A percentile compares a stretch with the other conserved stretches of the same genome.
Conservation (phyloP, 2,329 filamentous ascomycete genomes). For the Dothiorella sarmentorum region DNA sequence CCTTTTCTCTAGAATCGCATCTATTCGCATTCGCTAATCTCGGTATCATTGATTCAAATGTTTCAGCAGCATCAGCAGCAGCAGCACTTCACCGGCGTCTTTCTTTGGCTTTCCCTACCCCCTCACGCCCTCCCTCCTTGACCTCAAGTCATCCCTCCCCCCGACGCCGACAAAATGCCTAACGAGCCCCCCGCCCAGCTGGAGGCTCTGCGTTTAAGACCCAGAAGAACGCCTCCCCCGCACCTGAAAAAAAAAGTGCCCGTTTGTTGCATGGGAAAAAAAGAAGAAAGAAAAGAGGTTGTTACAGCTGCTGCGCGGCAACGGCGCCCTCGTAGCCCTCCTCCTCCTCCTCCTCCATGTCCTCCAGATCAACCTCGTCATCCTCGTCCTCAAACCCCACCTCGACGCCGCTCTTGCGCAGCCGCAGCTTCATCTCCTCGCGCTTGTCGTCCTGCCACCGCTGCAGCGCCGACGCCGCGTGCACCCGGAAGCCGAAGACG, state of each 20-base stretch:
- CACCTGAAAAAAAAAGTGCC: slow-evolving; percentile 1
- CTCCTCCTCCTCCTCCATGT: slow-evolving; percentile 46
- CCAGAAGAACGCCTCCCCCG: slow-evolving; percentile 12
- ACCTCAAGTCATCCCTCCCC: neutral
- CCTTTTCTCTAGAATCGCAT: slow-evolving; percentile 9
- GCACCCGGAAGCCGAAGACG: slow-evolving; percentile 93
- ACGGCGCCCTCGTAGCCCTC: slow-evolving; percentile 22
- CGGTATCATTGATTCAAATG: slow-evolving; percentile 14
- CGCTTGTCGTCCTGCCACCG: slow-evolving; percentile 85
- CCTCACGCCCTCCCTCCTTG: neutral
- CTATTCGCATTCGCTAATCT: slow-evolving; percentile 15
- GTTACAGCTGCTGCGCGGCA: slow-evolving; percentile 5
- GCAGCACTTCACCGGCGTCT: slow-evolving; percentile 14
- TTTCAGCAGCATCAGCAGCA: no score
- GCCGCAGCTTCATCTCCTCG: slow-evolving; percentile 75
- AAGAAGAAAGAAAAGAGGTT: neutral
- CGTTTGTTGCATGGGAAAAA: no score
- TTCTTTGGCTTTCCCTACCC: neutral
- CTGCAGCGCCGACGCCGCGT: slow-evolving; percentile 80
- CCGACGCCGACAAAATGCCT: slow-evolving; percentile 18
- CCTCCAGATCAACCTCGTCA: slow-evolving; percentile 60
- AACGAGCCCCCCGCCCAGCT: slow-evolving; percentile 12
- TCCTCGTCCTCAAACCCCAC: slow-evolving; percentile 70
- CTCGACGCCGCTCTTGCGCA: slow-evolving; percentile 67
- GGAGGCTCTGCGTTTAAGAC: slow-evolving; percentile 6